Evolutionary conservation across 2,329 filamentous ascomycete genomes (phyloP).

Genomic region (Podosphaera leucotricha): DNA sequence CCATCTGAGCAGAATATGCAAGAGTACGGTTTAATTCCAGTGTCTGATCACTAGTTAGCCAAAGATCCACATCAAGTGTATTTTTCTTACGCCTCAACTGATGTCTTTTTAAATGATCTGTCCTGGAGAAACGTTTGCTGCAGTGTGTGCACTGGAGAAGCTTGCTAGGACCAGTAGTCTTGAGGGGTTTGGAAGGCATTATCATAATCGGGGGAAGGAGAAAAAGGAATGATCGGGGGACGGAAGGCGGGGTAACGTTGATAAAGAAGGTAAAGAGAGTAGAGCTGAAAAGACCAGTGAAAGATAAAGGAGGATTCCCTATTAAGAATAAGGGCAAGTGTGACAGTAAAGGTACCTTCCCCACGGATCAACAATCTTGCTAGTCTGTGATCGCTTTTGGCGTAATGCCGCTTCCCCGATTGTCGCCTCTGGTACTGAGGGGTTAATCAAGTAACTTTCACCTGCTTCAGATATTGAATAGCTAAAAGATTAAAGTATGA

Average conservation of each 20-base stretch:
- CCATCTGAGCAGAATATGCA: slow-evolving; percentile 22
- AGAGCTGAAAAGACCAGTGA: not conserved
- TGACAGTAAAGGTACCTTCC: not conserved
- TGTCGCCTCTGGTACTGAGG: not conserved
- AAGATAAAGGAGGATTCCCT: slow-evolving; percentile 1
- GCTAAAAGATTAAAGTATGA: not conserved
- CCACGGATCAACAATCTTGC: not conserved
- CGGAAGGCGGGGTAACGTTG: not conserved
- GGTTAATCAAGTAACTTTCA: not conserved
- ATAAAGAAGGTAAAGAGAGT: not conserved
- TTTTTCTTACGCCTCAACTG: slow-evolving; percentile 20
- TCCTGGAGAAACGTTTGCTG: slow-evolving; percentile 22
- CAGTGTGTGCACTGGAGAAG: slow-evolving; percentile 18
- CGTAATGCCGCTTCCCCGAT: not conserved
- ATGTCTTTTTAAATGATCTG: slow-evolving; percentile 24
- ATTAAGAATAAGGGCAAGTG: not conserved
- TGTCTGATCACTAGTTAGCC: slow-evolving; percentile 16
- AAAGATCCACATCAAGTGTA: slow-evolving; percentile 1
- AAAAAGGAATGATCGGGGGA: not conserved
- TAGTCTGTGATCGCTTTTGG: not conserved
- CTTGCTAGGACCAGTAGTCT: slow-evolving; percentile 3
- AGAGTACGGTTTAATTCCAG: slow-evolving; percentile 23
- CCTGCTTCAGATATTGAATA: not conserved
- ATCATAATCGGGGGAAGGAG: not conserved
- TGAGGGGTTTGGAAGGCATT: not conserved